Base-by-base conservation (phyloP, 2,329 filamentous ascomycete genomes). In the Ciborinia camelliae region DNA sequence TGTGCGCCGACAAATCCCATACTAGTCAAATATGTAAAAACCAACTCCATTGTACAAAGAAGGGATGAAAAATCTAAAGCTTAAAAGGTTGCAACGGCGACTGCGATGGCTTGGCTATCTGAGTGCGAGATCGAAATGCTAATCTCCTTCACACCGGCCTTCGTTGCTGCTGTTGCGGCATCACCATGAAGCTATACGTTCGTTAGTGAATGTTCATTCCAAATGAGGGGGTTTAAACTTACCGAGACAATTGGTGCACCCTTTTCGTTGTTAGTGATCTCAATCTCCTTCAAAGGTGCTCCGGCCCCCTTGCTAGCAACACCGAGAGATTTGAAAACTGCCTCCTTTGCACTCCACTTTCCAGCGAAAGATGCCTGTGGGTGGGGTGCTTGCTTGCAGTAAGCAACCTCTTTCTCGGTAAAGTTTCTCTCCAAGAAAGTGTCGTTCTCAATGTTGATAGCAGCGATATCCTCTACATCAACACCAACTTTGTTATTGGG, bases 351-450 rank as follows among this genome's bases (percentile, higher is more conserved):
- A 73, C 90, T 94, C 95, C 95, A 99, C 71, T 92, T 88, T 58
- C 95, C 95, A 6, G 94, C 92, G 78, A 97, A 99, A 60, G 92
- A 96, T 70, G 93, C 91, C 75, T 92, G 91, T 1, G 92, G 90
- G 75, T 85, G 89, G 7, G 92, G 81, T 20, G 91, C 89, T 74
- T 89, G 86, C 69, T 84, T 83, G 82, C 96, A 99, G 81, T 99
- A 98, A 37, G 85, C 83, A 72, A 93, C 90, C 80, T 99, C 95
- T 58, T 83, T 81, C 20, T 82, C 78, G 0, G 95, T 98, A 78
- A 99, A 99, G 81, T 99, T 99, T 72, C 95, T 90, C 79, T 95
- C 86, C 52, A 99, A 79, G 75, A 99, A 99, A 0, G 91, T 97
- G 53, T 96, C 90, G 73, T 98, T 99, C 52, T 92, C 87, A 68